Base-by-base conservation (phyloP, 164 flowering plant species). In the Echeveria elegans region DNA sequence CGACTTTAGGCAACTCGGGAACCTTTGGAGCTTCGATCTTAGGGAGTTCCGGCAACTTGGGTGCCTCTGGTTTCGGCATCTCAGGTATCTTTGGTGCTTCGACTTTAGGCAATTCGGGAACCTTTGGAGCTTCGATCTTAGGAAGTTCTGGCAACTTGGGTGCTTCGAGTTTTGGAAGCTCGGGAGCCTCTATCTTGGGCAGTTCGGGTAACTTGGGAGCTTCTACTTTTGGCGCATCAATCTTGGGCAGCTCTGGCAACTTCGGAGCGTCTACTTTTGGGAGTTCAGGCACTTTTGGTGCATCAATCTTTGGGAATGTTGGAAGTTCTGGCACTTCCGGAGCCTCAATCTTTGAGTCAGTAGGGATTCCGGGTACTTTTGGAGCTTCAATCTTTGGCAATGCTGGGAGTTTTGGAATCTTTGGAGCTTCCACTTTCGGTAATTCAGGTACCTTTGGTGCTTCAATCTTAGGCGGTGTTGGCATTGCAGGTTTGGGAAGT, bases 291-390 rank as follows among this genome's bases (percentile, higher is more conserved):
- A 50, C 56, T 14, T 50, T 61, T 61, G 64, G 64, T 1, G 84
- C 76, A 47, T 69, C 78, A 24, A 73, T 70, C 40, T 68, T 61
- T 5, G 64, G 64, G 19, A 31, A 36, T 11, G 56, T 21, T 50
- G 56, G 56, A 5, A 50, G 24, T 50, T 31, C 36, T 6, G 64
- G 64, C 5, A 61, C 21, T 21, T 61, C 11, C 4, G 64, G 64
- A 34, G 43, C 38, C 12, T 63, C 65, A 18, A 23, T 32, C 65
- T 62, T 62, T 2, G 59, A 24, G 9, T 23, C 60, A 8, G 29
- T 53, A 8, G 60, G 31, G 11, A 53, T 24, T 2, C 30, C 60
- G 24, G 65, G 65, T n/a, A 63, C 28, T 24, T 34, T 31, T 19
- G 65, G 65, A 2, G 5, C 26, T 31, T 63, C 65, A 18, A 38